Conservation (phyloP, 129 eudicot species). For the Saussurea involucrata region DNA sequence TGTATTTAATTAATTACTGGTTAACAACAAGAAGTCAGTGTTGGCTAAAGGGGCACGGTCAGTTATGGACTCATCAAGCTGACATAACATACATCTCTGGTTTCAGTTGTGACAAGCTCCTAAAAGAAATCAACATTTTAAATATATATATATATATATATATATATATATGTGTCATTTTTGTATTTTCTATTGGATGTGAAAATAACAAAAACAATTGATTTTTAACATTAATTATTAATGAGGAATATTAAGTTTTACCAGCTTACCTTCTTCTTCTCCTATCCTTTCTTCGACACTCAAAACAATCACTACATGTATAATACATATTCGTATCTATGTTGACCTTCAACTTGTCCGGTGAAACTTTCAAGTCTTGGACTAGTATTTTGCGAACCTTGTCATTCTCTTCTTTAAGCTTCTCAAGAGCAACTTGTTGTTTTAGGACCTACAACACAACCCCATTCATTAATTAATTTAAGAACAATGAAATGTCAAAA, state of each 20-base stretch:
- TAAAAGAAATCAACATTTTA: too few relatives aligned
- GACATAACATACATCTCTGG: too few relatives aligned
- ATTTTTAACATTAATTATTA: not conserved
- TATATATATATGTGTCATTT: too few relatives aligned
- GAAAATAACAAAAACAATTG: not conserved
- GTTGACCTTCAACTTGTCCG: conserved; percentile 51
- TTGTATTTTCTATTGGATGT: too few relatives aligned
- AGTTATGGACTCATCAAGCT: too few relatives aligned
- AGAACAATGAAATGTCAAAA: too few relatives aligned
- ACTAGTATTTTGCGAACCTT: conserved; percentile 64
- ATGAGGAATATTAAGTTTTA: conserved; percentile 1
- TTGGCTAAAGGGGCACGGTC: too few relatives aligned
- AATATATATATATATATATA: too few relatives aligned
- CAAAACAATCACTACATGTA: conserved; percentile 75
- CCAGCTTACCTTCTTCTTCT: conserved; percentile 20
- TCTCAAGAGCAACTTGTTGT: conserved; percentile 82
- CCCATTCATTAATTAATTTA: not conserved
- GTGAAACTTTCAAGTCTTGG: conserved; percentile 70
- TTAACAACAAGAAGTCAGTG: too few relatives aligned
- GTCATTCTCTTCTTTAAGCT: conserved; percentile 78
- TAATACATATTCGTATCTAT: conserved; percentile 23
- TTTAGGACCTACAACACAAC: conserved; percentile 53
- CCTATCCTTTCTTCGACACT: conserved; percentile 65
- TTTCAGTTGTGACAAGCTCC: too few relatives aligned
- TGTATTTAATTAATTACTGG: too few relatives aligned